Evolutionary conservation across 441 rosid species (phyloP).

Genomic region (Macaranga tanarius): DNA sequence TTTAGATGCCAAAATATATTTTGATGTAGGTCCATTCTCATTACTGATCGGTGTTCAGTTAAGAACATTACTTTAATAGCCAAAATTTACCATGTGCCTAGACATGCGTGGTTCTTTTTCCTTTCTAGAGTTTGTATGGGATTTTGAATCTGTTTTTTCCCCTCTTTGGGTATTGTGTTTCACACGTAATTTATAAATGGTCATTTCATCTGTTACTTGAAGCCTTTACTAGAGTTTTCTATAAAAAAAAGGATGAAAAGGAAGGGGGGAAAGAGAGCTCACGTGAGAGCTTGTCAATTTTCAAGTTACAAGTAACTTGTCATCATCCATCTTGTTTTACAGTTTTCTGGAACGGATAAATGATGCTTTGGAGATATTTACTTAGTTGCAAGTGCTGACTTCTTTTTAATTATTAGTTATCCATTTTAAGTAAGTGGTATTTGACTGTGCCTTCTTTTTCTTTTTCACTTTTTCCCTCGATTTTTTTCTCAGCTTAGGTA

Average conservation of each 20-base stretch:
- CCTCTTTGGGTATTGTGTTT: not conserved
- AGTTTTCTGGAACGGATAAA: not conserved
- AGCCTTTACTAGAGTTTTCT: not conserved
- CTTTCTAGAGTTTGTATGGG: not conserved
- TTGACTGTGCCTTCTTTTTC: not conserved
- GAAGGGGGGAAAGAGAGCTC: not conserved
- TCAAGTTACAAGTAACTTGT: not conserved
- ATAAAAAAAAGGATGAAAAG: not conserved
- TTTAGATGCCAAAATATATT: not conserved
- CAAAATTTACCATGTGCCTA: not conserved
- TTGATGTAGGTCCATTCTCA: not conserved
- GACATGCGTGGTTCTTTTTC: not conserved
- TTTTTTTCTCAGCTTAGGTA: constrained; percentile 86
- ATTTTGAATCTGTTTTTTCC: not conserved
- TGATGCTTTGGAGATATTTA: not conserved
- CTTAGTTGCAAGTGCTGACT: not conserved
- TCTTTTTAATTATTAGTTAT: too few relatives aligned
- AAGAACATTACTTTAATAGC: not conserved
- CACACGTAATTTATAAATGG: not conserved
- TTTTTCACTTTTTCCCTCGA: constrained; percentile 12
- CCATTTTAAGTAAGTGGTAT: constrained; percentile 1
- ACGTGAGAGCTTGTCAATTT: not conserved
- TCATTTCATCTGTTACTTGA: not conserved
- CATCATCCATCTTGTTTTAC: not conserved
- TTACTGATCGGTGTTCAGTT: not conserved